Base-by-base conservation (phyloP, 306 rosid genomes). In the Fagus crenata region DNA sequence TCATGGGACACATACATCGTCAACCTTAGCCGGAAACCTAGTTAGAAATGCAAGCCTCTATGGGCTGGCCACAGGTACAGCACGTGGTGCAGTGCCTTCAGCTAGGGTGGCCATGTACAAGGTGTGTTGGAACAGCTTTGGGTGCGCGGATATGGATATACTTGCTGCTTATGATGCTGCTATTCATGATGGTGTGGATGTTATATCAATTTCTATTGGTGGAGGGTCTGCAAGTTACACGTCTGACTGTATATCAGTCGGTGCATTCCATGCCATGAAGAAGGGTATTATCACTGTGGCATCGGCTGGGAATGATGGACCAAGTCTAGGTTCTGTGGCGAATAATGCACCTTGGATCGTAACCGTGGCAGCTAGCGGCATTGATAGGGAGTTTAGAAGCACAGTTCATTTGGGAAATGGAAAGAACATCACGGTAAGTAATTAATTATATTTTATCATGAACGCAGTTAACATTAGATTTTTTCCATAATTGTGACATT, bases 131-230 rank as follows among this genome's bases (percentile, higher is more conserved):
- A 49, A 1, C n/a, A 64, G 61, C 56, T 53, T 7, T 6, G 96
- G 90, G 56, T 94, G 98, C 79, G 7, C 95, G 0, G 96, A 94
- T 81, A 92, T 94, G 89, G 97, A 94, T 79, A 79, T 94, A 74
- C 87, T 94, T 8, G 97, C 97, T 0, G 97, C 89, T 51, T 94
- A 85, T 73, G 98, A 94, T n/a, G 91, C 97, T 7, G 98, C 98
- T 56, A 88, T 90, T 67, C 83, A 87, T 2, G 98, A 94, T 32
- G 97, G 98, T 0, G 98, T 88, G 3, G 96, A 94, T 86, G 91
- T 94, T 65, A 94, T 94, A 80, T 92, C 98, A 1, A 60, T 92
- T 69, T 94, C 97, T 0, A 88, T 92, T 5, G 95, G 95, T 18
- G 98, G 98, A 71, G 95, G 88, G 8, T 17, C 22, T n/a, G 12